Conservation (phyloP, 352 stramenopile genomes). For the Globisporangium perplexum region DNA sequence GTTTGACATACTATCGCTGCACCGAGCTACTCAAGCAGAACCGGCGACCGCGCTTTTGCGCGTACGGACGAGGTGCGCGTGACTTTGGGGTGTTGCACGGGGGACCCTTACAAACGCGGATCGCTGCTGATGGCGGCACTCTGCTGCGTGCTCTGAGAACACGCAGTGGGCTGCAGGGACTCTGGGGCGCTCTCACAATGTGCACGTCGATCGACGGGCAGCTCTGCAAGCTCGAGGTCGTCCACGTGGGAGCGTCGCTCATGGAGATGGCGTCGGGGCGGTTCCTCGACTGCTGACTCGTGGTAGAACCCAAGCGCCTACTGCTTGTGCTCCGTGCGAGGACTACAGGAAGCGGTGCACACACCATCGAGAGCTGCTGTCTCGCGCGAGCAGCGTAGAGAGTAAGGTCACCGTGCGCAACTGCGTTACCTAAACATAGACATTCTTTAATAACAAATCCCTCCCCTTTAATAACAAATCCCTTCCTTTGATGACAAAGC, state of each 20-base stretch:
- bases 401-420: too few relatives aligned
- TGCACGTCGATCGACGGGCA: conserved; percentile 57
- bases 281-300: conserved; percentile 30
- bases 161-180: conserved; percentile 41
- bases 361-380: too few relatives aligned
- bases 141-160: not conserved
- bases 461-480: too few relatives aligned
- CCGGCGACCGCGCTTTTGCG: conserved; percentile 52
- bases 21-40: conserved; percentile 19
- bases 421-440: too few relatives aligned
- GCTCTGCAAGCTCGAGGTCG: conserved; percentile 19
- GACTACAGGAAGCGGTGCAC: too few relatives aligned
- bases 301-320: not conserved
- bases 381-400: too few relatives aligned
- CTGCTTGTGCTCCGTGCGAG: too few relatives aligned
- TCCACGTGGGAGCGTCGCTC: conserved; percentile 19
- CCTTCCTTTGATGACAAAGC: too few relatives aligned
- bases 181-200: conserved; percentile 70
- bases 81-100: not conserved
- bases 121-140: too few relatives aligned
- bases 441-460: too few relatives aligned
- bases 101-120: too few relatives aligned
- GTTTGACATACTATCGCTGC: conserved; percentile 55
- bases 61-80: conserved; percentile 40
- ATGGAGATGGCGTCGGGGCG: conserved; percentile 56